A percentile compares a stretch with the other conserved stretches of the same genome.
phyloP scores from a whole-genome alignment of 1,284 basidiomycete species.

The Leccinum ponderosum region DNA sequence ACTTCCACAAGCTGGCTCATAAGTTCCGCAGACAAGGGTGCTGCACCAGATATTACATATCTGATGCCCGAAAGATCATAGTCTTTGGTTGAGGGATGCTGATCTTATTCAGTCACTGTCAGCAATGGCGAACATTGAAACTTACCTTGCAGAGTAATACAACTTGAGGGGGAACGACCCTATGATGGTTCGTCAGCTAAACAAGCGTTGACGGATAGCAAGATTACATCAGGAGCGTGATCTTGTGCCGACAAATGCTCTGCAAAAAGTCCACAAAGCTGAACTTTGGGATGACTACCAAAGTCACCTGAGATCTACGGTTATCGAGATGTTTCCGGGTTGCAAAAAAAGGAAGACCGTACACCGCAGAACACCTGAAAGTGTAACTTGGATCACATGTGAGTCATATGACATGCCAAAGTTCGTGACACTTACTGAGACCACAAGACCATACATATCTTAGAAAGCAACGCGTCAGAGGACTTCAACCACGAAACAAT shows the following conservation, averaged over 20 bases:
- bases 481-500: background rate
- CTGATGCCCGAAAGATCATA: slow-evolving; percentile 62
- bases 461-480: slow-evolving; percentile 14
- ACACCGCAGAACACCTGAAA: slow-evolving; percentile 52
- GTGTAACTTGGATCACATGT: slow-evolving; percentile 44
- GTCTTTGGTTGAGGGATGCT: slow-evolving; percentile 64
- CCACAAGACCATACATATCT: slow-evolving; percentile 77
- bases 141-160: slow-evolving; percentile 70
- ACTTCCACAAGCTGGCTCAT: slow-evolving; percentile 53
- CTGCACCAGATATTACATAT: slow-evolving; percentile 63
- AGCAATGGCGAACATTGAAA: background rate
- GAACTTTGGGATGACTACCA: slow-evolving; percentile 72
- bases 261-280: slow-evolving; percentile 65
- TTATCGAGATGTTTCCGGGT: background rate
- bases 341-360: slow-evolving; percentile 17
- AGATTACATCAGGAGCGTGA: slow-evolving; percentile 62
- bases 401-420: slow-evolving; percentile 6
- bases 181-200: slow-evolving; percentile 26
- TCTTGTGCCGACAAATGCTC: slow-evolving; percentile 66
- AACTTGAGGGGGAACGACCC: slow-evolving; percentile 70
- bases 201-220: background rate
- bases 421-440: slow-evolving; percentile 43
- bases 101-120: slow-evolving; percentile 2
- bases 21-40: slow-evolving; percentile 70
- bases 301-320: slow-evolving; percentile 42